A percentile compares a stretch with the other conserved stretches of the same genome.
Evolutionary conservation across 768 basidiomycete genomes (phyloP).

Genomic region (Candolleomyces aberdarensis): DNA sequence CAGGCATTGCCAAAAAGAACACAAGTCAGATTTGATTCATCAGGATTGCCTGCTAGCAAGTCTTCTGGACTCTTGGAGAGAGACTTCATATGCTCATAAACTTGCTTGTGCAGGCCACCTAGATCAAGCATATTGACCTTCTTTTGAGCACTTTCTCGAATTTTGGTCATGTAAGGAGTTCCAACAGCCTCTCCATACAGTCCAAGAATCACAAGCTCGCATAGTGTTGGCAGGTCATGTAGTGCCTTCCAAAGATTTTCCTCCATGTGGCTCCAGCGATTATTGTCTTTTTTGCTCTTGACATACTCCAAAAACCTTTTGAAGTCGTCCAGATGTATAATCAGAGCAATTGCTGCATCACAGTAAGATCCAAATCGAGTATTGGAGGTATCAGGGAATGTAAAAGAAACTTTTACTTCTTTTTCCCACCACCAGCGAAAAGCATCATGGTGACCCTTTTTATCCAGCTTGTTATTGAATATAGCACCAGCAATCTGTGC

Average conservation of each 20-base stretch:
- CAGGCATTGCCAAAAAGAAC: background rate
- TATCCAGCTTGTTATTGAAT: constrained; percentile 32
- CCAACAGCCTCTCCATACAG: background rate
- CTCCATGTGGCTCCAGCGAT: constrained; percentile 21
- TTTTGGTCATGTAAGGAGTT: background rate
- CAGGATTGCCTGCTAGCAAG: background rate
- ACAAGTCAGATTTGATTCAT: background rate
- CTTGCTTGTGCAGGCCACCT: background rate
- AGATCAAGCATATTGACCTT: background rate
- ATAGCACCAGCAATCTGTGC: constrained; percentile 21
- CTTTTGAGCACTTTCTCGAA: background rate
- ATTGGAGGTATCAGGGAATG: constrained; percentile 24
- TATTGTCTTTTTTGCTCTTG: constrained; percentile 19
- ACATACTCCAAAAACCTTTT: constrained; percentile 13
- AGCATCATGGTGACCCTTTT: constrained; percentile 31
- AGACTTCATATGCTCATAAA: background rate
- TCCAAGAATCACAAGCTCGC: constrained; percentile 18
- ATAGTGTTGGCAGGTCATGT: constrained; percentile 14
- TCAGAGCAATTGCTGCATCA: constrained; percentile 19
- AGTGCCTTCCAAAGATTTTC: constrained; percentile 23
- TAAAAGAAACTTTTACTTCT: constrained; percentile 11
- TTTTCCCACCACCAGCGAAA: constrained; percentile 15
- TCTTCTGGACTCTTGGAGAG: background rate
- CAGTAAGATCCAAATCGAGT: constrained; percentile 21
- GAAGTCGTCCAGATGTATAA: constrained; percentile 18